phyloP scores from a whole-genome alignment of 2,329 filamentous ascomycete genomes.

The Colletotrichum incanum region DNA sequence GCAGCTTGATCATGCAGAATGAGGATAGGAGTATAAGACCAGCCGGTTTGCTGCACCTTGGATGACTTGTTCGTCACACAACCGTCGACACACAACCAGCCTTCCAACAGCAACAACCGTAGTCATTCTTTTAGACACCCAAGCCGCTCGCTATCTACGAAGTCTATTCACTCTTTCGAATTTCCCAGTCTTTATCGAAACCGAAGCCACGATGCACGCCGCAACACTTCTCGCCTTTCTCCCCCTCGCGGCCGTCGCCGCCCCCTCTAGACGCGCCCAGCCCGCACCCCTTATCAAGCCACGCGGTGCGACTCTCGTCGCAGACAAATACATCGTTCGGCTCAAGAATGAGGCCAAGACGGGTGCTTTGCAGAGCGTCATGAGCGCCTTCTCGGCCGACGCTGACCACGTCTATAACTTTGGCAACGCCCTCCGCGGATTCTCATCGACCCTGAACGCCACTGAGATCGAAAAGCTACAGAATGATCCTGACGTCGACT shows the following conservation, averaged over 20 bases:
- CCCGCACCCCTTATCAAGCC: conserved; percentile 55
- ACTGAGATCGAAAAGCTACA: conserved; percentile 48
- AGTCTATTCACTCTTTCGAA: not conserved
- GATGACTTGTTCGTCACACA: not conserved
- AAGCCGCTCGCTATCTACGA: conserved; percentile 7
- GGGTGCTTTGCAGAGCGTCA: conserved; percentile 47
- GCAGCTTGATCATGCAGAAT: not conserved
- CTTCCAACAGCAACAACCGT: not conserved
- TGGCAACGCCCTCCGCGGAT: conserved; percentile 48
- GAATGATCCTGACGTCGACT: conserved; percentile 53
- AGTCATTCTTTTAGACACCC: conserved; percentile 27
- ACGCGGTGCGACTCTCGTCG: conserved; percentile 50
- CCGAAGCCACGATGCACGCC: conserved; percentile 35
- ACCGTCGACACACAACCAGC: conserved; percentile 1
- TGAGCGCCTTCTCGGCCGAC: conserved; percentile 50
- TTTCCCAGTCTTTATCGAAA: not conserved
- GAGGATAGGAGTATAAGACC: conserved; percentile 4
- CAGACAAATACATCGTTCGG: conserved; percentile 57
- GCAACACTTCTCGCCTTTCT: conserved; percentile 36
- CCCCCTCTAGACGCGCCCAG: conserved; percentile 48
- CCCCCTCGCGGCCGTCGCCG: conserved; percentile 31
- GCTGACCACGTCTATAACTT: conserved; percentile 52
- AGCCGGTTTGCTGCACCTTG: conserved; percentile 6
- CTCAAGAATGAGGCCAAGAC: conserved; percentile 49
- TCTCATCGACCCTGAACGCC: conserved; percentile 48